A percentile compares a stretch with the other conserved stretches of the same genome.
Conservation (phyloP, 148 eudicot genomes). For the Spergularia marina region DNA sequence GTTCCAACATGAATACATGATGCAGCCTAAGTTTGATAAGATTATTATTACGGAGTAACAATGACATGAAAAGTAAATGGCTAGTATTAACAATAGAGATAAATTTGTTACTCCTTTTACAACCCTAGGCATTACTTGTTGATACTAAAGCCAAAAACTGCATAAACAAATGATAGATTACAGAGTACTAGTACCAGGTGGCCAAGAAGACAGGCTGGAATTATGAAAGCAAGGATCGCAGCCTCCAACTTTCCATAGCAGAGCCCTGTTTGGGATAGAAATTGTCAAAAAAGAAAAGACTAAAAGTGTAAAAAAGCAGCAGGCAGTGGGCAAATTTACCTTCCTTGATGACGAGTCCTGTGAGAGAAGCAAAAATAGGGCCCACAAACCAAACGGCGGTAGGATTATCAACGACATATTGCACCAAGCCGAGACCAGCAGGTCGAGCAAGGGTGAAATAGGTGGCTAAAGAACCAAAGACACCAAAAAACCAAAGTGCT, state of each 20-base stretch:
- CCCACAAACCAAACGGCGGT: conserved; percentile 83
- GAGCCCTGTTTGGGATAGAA: conserved; percentile 48
- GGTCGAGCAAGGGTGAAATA: conserved; percentile 61
- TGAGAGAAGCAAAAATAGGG: conserved; percentile 78
- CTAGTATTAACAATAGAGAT: not conserved
- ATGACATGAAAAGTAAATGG: not conserved
- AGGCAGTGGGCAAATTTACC: conserved; percentile 30
- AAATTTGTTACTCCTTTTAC: not conserved
- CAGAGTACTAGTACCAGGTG: conserved; percentile 58
- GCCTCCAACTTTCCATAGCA: conserved; percentile 99
- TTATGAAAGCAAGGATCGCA: conserved; percentile 70
- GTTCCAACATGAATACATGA: not conserved
- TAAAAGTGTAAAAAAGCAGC: not conserved
- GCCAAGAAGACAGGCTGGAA: conserved; percentile 79
- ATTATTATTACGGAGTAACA: not conserved
- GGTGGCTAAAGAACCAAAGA: conserved; percentile 61
- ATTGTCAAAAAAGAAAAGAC: too few relatives aligned
- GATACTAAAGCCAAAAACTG: not conserved
- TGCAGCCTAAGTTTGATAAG: not conserved
- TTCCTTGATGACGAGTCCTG: conserved; percentile 95
- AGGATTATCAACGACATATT: conserved; percentile 64
- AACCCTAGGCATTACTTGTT: not conserved
- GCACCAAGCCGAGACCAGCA: conserved; percentile 50
- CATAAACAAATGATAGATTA: not conserved
- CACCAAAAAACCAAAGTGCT: conserved; percentile 69